Percentiles rank a stretch among this genome's conserved stretches.
phyloP scores from a whole-genome alignment of 176 grass and related monocot genomes.

The Musa troglodytarum region DNA sequence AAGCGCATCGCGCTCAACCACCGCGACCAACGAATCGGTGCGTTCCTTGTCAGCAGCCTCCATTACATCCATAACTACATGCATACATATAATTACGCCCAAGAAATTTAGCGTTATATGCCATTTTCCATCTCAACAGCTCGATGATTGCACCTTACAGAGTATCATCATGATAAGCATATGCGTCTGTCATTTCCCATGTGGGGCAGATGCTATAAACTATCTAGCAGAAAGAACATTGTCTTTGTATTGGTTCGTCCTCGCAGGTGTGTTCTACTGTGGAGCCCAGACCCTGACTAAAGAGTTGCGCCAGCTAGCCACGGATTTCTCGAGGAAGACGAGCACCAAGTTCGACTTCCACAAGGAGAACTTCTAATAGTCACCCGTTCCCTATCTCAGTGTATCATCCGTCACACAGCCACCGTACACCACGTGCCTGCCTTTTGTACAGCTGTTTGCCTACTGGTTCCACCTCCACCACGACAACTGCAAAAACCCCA shows the following conservation, averaged over 20 bases:
- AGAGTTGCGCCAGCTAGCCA: conserved; percentile 47
- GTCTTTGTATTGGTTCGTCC: background rate
- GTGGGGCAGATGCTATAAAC: background rate
- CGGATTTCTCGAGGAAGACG: conserved; percentile 85
- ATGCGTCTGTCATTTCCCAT: background rate
- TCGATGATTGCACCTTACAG: background rate
- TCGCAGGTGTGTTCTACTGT: conserved; percentile 93
- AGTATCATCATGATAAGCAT: background rate
- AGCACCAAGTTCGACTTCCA: conserved; percentile 84
- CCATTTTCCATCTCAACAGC: background rate
- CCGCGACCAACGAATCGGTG: conserved; percentile 56
- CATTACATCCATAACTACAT: background rate
- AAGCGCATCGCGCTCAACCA: conserved; percentile 73
- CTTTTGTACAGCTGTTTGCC: too few relatives aligned
- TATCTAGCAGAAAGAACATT: background rate
- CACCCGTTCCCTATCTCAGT: too few relatives aligned
- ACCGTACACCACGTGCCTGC: too few relatives aligned
- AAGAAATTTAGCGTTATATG: background rate
- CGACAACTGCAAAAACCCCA: too few relatives aligned
- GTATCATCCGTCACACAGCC: too few relatives aligned
- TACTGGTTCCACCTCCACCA: too few relatives aligned
- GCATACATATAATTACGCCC: background rate
- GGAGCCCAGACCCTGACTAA: conserved; percentile 59
- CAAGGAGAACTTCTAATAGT: conserved; percentile 77
- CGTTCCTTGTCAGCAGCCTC: background rate